These are phyloP conservation scores for Fraxinus pennsylvanica DNA, from an alignment of 257 asterid genomes.

Conservation along the genomic window DNA sequence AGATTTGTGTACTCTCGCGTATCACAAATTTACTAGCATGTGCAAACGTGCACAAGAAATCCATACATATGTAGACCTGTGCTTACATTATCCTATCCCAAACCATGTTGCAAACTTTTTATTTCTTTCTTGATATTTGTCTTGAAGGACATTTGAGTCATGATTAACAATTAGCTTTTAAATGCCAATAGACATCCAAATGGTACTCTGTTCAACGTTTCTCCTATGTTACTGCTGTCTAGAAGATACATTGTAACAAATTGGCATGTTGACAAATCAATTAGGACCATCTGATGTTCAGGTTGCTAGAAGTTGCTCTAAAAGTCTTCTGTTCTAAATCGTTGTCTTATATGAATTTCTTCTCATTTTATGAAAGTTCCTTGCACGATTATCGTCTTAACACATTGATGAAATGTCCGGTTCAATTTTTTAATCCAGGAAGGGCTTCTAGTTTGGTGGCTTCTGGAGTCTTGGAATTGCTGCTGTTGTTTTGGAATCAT, in stretches of 20 bases:
- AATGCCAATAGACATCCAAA: not conserved
- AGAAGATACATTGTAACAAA: not conserved
- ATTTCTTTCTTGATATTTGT: not conserved
- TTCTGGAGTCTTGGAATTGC: conserved; percentile 14
- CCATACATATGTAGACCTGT: not conserved
- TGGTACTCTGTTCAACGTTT: not conserved
- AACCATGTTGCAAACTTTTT: not conserved
- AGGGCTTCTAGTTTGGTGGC: conserved; percentile 32
- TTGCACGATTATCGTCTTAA: conserved; percentile 18
- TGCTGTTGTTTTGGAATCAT: conserved; percentile 10
- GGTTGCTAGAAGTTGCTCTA: not conserved
- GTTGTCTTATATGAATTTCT: not conserved
- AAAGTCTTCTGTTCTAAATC: not conserved
- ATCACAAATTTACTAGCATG: too few relatives aligned
- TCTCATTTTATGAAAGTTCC: not conserved
- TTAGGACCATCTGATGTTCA: not conserved
- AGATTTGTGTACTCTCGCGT: too few relatives aligned
- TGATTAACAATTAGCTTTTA: not conserved
- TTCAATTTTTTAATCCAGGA: conserved; percentile 19
- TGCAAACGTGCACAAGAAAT: too few relatives aligned
- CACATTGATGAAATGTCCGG: not conserved
- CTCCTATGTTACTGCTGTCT: not conserved
- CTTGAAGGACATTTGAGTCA: not conserved
- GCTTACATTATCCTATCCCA: not conserved
- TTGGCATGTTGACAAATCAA: not conserved